A percentile compares a stretch with the other conserved stretches of the same genome.
phyloP scores from a whole-genome alignment of 2,329 filamentous ascomycete species.

The Gnomoniopsis smithogilvyi region DNA sequence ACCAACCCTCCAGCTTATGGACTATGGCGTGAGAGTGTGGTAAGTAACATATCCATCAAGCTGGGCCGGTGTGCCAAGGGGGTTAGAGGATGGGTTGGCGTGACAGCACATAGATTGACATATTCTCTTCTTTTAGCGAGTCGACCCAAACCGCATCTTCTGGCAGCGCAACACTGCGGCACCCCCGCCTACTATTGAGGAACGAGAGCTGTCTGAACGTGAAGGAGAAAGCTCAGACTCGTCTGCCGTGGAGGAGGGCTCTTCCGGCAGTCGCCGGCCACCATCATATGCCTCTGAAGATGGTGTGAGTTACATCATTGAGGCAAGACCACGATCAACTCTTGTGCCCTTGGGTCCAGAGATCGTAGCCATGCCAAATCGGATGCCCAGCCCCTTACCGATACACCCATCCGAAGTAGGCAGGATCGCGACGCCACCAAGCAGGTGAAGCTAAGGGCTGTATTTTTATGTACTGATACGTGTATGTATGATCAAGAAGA shows the following conservation, averaged over 20 bases:
- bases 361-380: constrained; percentile 24
- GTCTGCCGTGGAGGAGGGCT: constrained; percentile 11
- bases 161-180: constrained; percentile 65
- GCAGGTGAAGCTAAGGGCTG: constrained; percentile 20
- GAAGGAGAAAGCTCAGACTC: constrained; percentile 5
- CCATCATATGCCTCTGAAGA: constrained; percentile 77
- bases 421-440: constrained; percentile 21
- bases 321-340: constrained; percentile 59
- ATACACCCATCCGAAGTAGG: constrained; percentile 47
- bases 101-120: background rate
- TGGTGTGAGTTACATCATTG: constrained; percentile 68
- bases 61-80: background rate
- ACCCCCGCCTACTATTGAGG: constrained; percentile 7
- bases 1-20: constrained; percentile 79
- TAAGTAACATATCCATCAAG: constrained; percentile 46
- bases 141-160: constrained; percentile 77
- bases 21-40: constrained; percentile 77
- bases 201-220: constrained; percentile 22
- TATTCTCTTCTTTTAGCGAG: constrained; percentile 45
- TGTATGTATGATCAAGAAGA: background rate
- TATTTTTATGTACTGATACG: background rate
- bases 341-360: constrained; percentile 35
- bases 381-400: constrained; percentile 32
- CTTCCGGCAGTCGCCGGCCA: constrained; percentile 43
- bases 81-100: background rate